Conservation (phyloP, 306 rosid species). For the Acacia confusa region DNA sequence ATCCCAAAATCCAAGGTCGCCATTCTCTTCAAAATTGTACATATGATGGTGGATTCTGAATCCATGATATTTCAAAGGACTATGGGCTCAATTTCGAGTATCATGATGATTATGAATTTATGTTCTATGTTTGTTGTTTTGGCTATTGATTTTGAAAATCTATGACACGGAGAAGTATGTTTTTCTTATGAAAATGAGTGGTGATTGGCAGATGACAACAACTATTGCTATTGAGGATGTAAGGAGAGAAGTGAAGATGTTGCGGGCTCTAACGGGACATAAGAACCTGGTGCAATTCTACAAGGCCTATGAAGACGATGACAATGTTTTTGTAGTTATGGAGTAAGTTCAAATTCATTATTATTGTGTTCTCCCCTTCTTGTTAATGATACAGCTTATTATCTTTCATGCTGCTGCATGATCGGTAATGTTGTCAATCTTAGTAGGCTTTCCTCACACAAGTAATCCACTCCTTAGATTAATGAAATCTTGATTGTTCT, state of each 20-base stretch:
- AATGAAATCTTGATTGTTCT: too few relatives aligned
- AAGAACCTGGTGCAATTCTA: constrained; percentile 61
- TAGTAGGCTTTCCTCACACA: not conserved
- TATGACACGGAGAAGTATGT: not conserved
- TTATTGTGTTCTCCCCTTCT: not conserved
- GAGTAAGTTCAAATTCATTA: constrained; percentile 48
- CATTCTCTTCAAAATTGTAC: not conserved
- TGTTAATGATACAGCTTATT: not conserved
- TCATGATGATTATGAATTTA: not conserved
- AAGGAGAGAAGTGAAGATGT: constrained; percentile 65
- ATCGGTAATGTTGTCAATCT: not conserved
- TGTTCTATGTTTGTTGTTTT: not conserved
- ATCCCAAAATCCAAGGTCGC: constrained; percentile 68
- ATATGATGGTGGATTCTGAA: not conserved
- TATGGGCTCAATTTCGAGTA: not conserved
- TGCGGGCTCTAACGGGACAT: constrained; percentile 58
- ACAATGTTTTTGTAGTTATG: constrained; percentile 56
- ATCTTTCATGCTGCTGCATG: not conserved
- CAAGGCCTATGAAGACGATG: constrained; percentile 61
- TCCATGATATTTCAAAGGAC: not conserved
- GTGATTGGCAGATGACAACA: constrained; percentile 60
- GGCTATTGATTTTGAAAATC: constrained; percentile 7
- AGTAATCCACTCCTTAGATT: too few relatives aligned
- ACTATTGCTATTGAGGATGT: constrained; percentile 61
- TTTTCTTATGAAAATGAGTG: constrained; percentile 17